These are phyloP conservation scores for Plicaturopsis crispa DNA, from an alignment of 768 basidiomycete species.

Conservation along the genomic window DNA sequence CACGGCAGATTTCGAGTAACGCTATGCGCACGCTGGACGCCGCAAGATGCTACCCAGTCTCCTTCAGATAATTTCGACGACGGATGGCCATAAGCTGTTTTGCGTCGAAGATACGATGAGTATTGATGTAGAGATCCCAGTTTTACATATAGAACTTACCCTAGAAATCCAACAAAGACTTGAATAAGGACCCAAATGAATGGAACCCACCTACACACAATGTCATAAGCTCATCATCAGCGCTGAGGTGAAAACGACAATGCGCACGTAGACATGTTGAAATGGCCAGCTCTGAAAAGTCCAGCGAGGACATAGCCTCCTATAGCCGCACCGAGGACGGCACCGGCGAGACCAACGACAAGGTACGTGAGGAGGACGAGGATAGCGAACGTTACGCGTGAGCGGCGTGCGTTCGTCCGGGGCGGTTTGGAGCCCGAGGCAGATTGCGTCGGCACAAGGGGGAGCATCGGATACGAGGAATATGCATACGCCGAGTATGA, in stretches of 20 bases:
- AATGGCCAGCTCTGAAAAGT: constrained; percentile 28
- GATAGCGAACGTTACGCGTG: constrained; percentile 29
- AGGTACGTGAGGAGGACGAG: constrained; percentile 31
- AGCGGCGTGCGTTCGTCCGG: constrained; percentile 25
- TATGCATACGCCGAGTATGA: not conserved
- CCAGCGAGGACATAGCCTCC: constrained; percentile 30
- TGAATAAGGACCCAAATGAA: constrained; percentile 22
- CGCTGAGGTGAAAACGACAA: constrained; percentile 32
- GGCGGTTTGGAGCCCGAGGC: not conserved
- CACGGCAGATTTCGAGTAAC: no score
- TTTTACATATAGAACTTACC: constrained; percentile 20
- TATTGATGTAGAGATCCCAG: no score
- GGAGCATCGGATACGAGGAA: not conserved
- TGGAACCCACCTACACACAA: constrained; percentile 13
- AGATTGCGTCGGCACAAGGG: not conserved
- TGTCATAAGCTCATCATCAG: constrained; percentile 10
- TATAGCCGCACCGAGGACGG: constrained; percentile 30
- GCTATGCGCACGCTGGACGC: no score
- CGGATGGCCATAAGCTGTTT: no score
- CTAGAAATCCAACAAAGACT: constrained; percentile 30
- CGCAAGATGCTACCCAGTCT: no score
- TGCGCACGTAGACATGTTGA: constrained; percentile 36
- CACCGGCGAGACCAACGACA: constrained; percentile 23
- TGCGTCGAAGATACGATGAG: no score
- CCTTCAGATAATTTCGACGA: no score